Evolutionary conservation across 1,139 yeast genomes (phyloP).

Genomic region (Kluyveromyces marxianus): DNA sequence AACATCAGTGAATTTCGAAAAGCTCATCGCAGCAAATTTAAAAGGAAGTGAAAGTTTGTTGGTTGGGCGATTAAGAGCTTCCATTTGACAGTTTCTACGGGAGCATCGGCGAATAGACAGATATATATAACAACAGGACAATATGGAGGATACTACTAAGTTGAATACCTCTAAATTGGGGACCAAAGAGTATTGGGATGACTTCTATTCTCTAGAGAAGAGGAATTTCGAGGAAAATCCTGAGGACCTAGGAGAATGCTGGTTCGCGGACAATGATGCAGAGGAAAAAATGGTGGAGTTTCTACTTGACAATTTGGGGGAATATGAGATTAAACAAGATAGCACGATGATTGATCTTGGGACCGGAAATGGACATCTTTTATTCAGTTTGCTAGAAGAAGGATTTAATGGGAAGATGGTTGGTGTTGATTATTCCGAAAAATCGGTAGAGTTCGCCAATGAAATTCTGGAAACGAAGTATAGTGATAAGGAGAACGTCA

Average conservation of each 20-base stretch:
- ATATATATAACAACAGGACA: too few relatives aligned
- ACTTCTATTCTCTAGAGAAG: conserved; percentile 68
- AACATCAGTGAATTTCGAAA: too few relatives aligned
- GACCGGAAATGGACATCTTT: conserved; percentile 89
- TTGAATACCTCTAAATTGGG: conserved; percentile 70
- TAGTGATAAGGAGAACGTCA: conserved; percentile 29
- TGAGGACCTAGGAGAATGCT: conserved; percentile 86
- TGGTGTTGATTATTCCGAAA: conserved; percentile 83
- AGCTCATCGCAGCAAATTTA: too few relatives aligned
- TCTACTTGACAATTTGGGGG: conserved; percentile 38
- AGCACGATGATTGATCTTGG: conserved; percentile 69
- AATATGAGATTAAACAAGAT: conserved; percentile 23
- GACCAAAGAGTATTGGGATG: conserved; percentile 83
- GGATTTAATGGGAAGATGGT: conserved; percentile 43
- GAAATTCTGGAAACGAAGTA: conserved; percentile 43
- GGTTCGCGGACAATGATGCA: conserved; percentile 94
- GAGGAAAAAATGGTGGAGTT: conserved; percentile 73
- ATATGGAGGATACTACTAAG: conserved; percentile 45
- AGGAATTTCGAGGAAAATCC: conserved; percentile 62
- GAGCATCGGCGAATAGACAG: too few relatives aligned
- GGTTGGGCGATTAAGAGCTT: too few relatives aligned
- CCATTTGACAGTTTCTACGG: too few relatives aligned
- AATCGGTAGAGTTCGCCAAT: conserved; percentile 66
- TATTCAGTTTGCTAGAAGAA: conserved; percentile 62
- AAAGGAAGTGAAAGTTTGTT: too few relatives aligned